phyloP scores from a whole-genome alignment of 2,329 filamentous ascomycete genomes.

The Fusarium continuum region DNA sequence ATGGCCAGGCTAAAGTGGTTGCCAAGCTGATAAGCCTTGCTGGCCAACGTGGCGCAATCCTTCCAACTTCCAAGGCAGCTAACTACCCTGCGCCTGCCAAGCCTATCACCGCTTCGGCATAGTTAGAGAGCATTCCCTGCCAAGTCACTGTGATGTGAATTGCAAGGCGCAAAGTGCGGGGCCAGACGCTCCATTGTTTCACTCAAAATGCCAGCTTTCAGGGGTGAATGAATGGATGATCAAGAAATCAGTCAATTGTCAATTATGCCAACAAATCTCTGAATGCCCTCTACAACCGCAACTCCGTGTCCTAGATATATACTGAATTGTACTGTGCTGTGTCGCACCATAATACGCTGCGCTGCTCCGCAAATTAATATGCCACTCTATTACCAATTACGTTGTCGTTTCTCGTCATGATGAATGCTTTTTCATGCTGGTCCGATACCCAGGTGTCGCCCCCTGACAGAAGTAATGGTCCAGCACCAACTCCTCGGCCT shows the following conservation, averaged over 20 bases:
- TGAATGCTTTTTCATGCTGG: slow-evolving; percentile 23
- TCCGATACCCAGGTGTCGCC: slow-evolving; percentile 16
- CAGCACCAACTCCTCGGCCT: slow-evolving; percentile 31
- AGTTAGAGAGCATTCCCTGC: slow-evolving; percentile 2
- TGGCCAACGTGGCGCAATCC: neutral
- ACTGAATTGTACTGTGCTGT: slow-evolving; percentile 5
- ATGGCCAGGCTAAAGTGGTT: too few species aligned
- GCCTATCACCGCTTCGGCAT: neutral
- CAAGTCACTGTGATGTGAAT: slow-evolving; percentile 10
- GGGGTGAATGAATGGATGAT: neutral
- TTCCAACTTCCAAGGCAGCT: too few species aligned
- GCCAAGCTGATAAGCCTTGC: neutral
- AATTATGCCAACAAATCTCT: neutral
- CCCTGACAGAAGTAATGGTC: slow-evolving; percentile 36
- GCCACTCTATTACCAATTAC: slow-evolving; percentile 32
- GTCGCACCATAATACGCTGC: slow-evolving; percentile 1
- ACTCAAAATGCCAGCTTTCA: neutral
- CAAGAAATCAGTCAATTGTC: neutral
- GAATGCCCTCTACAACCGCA: slow-evolving; percentile 12
- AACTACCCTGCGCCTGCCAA: too few species aligned
- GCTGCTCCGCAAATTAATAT: slow-evolving; percentile 10
- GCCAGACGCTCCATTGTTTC: neutral
- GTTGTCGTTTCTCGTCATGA: slow-evolving; percentile 30
- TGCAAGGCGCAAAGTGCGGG: neutral
- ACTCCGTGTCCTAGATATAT: slow-evolving; percentile 16